phyloP scores from a whole-genome alignment of 1,284 basidiomycete species.

The Leccinum subatratum region DNA sequence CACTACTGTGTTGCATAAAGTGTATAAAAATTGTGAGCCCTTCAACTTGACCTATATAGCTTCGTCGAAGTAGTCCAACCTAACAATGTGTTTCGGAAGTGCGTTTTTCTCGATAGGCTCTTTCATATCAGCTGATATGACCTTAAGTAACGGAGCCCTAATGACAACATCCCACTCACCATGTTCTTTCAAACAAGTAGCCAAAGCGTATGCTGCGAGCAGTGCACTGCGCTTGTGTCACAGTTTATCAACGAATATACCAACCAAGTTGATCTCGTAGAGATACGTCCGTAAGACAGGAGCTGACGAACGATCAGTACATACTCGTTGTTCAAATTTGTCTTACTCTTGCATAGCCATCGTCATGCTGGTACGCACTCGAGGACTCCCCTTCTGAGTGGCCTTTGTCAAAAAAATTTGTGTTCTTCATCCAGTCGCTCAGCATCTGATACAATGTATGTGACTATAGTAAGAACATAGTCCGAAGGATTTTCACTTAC shows the following conservation, averaged over 20 bases:
- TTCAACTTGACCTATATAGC: slow-evolving; percentile 12
- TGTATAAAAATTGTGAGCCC: slow-evolving; percentile 14
- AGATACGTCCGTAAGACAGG: slow-evolving; percentile 5
- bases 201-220: slow-evolving; percentile 18
- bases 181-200: slow-evolving; percentile 15
- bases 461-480: not conserved
- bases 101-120: not conserved
- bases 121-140: slow-evolving; percentile 19
- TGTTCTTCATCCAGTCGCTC: not conserved
- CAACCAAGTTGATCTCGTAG: not conserved
- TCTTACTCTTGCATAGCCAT: slow-evolving; percentile 18
- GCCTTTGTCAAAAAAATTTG: slow-evolving; percentile 6
- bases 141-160: not conserved
- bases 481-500: slow-evolving; percentile 7
- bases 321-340: not conserved
- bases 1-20: slow-evolving; percentile 17
- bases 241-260: slow-evolving; percentile 14
- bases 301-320: slow-evolving; percentile 11
- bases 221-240: slow-evolving; percentile 10
- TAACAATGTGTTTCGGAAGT: slow-evolving; percentile 11
- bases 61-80: slow-evolving; percentile 17
- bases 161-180: slow-evolving; percentile 6
- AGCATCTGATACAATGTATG: slow-evolving; percentile 9
- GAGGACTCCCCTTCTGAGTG: slow-evolving; percentile 1
- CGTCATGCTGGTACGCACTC: slow-evolving; percentile 21